Conservation (phyloP, 1,284 basidiomycete species). For the Gastroboletus turbinatus region DNA sequence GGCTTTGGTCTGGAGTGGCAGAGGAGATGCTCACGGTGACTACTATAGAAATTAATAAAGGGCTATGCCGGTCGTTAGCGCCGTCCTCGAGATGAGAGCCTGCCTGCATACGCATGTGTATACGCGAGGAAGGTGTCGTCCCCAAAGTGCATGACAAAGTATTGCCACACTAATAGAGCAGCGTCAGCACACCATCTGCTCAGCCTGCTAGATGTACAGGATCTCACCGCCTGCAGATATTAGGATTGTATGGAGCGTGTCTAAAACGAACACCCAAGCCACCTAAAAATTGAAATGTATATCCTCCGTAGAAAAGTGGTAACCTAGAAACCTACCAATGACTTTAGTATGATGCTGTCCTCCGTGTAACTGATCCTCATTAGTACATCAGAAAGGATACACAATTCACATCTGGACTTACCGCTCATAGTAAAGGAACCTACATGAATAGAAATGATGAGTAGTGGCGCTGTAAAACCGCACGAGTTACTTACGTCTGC, state of each 20-base stretch:
- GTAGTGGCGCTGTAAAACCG: background rate
- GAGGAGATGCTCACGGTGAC: constrained; percentile 20
- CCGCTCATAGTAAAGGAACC: constrained; percentile 30
- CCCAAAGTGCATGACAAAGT: constrained; percentile 25
- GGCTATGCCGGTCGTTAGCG: constrained; percentile 17
- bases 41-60: constrained; percentile 23
- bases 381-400: background rate
- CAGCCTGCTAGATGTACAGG: background rate
- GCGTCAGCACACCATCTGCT: constrained; percentile 3
- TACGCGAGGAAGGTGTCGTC: constrained; percentile 12
- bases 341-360: constrained; percentile 15
- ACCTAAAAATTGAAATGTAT: constrained; percentile 13
- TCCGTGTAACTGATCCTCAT: constrained; percentile 15
- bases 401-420: constrained; percentile 8
- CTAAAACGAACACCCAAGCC: constrained; percentile 23
- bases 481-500: constrained; percentile 21
- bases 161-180: constrained; percentile 22
- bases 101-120: constrained; percentile 23
- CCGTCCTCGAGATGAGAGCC: background rate
- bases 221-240: constrained; percentile 21
- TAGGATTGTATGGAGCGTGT: constrained; percentile 21
- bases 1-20: constrained; percentile 2
- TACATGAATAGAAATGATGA: constrained; percentile 1
- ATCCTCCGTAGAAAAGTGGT: background rate
- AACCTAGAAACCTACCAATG: constrained; percentile 9